phyloP scores from a whole-genome alignment of 2,329 filamentous ascomycete genomes.

The Escovopsis weberi region DNA sequence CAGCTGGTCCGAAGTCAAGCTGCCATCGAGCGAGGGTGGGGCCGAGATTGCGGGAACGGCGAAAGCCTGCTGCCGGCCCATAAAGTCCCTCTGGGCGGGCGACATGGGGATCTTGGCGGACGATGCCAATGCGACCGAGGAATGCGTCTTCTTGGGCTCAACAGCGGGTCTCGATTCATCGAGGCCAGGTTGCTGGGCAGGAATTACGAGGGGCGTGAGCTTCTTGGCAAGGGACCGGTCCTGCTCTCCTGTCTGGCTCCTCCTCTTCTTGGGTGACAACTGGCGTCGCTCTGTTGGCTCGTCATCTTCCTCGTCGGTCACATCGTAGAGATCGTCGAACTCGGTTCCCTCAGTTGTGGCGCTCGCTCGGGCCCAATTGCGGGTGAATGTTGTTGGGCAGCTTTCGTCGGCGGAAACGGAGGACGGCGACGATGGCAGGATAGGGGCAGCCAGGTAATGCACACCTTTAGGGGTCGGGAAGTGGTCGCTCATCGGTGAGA shows the following conservation, averaged over 20 bases:
- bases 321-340: conserved; percentile 79
- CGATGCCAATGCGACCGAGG: conserved; percentile 48
- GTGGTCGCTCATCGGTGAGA: conserved; percentile 45
- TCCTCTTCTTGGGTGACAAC: conserved; percentile 25
- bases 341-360: conserved; percentile 51
- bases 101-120: conserved; percentile 60
- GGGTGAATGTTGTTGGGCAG: conserved; percentile 40
- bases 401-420: conserved; percentile 36
- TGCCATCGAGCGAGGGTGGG: conserved; percentile 81
- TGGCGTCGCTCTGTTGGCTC: conserved; percentile 11
- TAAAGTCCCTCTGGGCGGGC: conserved; percentile 56
- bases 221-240: conserved; percentile 13
- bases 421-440: conserved; percentile 47
- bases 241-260: conserved; percentile 23
- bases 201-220: conserved; percentile 36
- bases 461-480: conserved; percentile 59
- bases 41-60: conserved; percentile 62
- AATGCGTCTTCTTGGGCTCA: conserved; percentile 33
- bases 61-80: conserved; percentile 46
- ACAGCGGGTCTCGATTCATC: conserved; percentile 29
- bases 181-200: conserved; percentile 19
- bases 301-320: conserved; percentile 53
- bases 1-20: conserved; percentile 75
- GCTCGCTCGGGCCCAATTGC: conserved; percentile 50
- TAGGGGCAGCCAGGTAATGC: conserved; percentile 48